Base-by-base conservation (phyloP, 1,139 yeast genomes). In the Geotrichum reessii region DNA sequence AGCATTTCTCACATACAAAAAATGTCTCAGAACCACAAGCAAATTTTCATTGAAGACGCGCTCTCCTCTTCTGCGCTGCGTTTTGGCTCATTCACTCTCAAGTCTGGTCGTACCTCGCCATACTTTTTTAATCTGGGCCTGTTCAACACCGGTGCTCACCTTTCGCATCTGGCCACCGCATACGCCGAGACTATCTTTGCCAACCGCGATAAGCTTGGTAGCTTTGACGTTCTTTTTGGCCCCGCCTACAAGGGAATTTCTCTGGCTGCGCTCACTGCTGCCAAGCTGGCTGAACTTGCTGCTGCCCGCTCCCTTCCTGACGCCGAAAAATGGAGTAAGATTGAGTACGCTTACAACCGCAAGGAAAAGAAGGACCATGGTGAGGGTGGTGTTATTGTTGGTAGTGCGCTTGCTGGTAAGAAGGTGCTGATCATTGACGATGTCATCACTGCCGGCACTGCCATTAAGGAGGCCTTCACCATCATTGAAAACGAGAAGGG, bases 221-320 rank as follows among this genome's bases (percentile, higher is more conserved):
- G 40, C 19, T 92, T 93, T 67, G 99, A 93, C 69, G 85, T 93
- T 47, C 78, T 93, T 60, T 93, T 93, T 69, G 99, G 99, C 12
- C 99, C 99, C 19, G 99, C 99, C 31, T 93, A 93, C 76, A 93
- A 93, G 76, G 99, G 99, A 27, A 93, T 93, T 66, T 96, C 99
- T 33, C 79, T 93, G 59, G 96, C 96, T 57, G 96, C 99, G 8
- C 82, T 92, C 61, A 90, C 97, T 11, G 90, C 89, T 59, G 91
- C 95, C 59, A 92, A 93, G 74, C 80, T 93, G 64, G 95, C 95
- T 42, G 98, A 93, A 74, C 78, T 91, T 65, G 93, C 88, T 61
- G 12, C 91, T 91, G n/a, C 81, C 81, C 62, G 84, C 83, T 17
- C 19, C 5, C 27, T 49, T 12, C 19, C 37, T n/a, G 62, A 86